These are phyloP conservation scores for Diaporthe longicolla DNA, from an alignment of 2,329 filamentous ascomycete species.

Conservation along the genomic window DNA sequence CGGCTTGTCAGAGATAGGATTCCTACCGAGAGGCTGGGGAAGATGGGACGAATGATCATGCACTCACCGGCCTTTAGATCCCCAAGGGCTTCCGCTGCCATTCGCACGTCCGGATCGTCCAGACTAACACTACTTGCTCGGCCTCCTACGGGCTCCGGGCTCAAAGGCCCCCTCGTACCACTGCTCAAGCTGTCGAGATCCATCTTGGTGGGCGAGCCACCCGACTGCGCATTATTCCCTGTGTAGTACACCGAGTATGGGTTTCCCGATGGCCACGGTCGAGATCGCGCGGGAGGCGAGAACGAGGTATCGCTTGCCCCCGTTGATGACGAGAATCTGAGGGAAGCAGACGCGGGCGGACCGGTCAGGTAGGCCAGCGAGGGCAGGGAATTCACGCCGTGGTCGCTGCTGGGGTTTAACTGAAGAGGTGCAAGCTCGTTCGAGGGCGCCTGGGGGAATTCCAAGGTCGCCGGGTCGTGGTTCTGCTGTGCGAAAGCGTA, in stretches of 20 bases:
- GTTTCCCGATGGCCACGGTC: constrained; percentile 65
- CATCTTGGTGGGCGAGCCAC: constrained; percentile 63
- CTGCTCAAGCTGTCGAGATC: constrained; percentile 60
- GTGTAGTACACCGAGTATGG: constrained; percentile 64
- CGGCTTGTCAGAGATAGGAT: constrained; percentile 16
- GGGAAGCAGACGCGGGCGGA: constrained; percentile 39
- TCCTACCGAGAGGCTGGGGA: constrained; percentile 10
- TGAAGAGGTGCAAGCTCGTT: constrained; percentile 62
- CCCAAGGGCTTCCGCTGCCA: constrained; percentile 82
- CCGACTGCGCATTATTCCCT: constrained; percentile 58
- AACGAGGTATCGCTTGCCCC: constrained; percentile 41
- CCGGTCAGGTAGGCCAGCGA: constrained; percentile 59
- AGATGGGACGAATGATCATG: constrained; percentile 34
- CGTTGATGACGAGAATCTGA: constrained; percentile 47
- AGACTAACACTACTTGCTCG: constrained; percentile 68
- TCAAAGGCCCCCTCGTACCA: constrained; percentile 59
- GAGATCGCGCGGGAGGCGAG: constrained; percentile 46
- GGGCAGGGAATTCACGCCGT: constrained; percentile 53
- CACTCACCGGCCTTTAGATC: constrained; percentile 79
- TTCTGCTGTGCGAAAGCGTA: constrained; percentile 48
- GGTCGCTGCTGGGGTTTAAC: constrained; percentile 47
- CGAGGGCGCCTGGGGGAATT: constrained; percentile 53
- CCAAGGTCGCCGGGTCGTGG: constrained; percentile 51
- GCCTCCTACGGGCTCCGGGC: constrained; percentile 62
- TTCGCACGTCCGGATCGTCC: constrained; percentile 76